These are phyloP conservation scores for Mesembryanthemum crystallinum DNA, from an alignment of 148 eudicot species.

Conservation along the genomic window DNA sequence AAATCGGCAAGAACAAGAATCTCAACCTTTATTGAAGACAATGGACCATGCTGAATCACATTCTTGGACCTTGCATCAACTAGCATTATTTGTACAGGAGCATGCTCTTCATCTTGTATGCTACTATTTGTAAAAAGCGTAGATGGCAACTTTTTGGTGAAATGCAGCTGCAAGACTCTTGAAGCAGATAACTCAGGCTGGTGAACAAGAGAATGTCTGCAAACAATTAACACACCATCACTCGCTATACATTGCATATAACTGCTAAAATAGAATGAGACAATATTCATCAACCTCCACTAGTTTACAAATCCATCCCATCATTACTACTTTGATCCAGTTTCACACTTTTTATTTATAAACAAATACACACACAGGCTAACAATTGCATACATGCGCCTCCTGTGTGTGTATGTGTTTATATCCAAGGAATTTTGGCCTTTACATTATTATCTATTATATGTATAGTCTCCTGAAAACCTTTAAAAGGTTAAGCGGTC, in stretches of 20 bases:
- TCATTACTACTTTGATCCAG: no score
- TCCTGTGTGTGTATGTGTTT: no score
- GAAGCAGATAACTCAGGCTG: constrained; percentile 37
- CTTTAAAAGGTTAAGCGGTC: neutral
- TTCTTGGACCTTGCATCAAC: constrained; percentile 44
- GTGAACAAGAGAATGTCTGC: constrained; percentile 28
- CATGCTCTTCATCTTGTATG: constrained; percentile 41
- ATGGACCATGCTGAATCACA: constrained; percentile 36
- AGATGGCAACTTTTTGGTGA: constrained; percentile 43
- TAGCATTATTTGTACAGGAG: constrained; percentile 45
- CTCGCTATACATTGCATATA: neutral
- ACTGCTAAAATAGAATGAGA: neutral
- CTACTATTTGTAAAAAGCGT: constrained; percentile 56
- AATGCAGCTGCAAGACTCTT: constrained; percentile 46
- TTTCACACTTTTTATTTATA: neutral
- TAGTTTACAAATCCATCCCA: neutral
- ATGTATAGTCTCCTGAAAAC: neutral
- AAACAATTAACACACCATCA: constrained; percentile 1
- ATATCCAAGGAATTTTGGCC: neutral
- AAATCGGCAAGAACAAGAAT: constrained; percentile 71
- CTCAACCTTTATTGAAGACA: constrained; percentile 50
- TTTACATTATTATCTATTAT: neutral
- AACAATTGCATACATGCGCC: neutral
- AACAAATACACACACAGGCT: no score
- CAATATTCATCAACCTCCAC: neutral